Evolutionary conservation across 768 basidiomycete species (phyloP).

Genomic region (Pleurotus eryngii): DNA sequence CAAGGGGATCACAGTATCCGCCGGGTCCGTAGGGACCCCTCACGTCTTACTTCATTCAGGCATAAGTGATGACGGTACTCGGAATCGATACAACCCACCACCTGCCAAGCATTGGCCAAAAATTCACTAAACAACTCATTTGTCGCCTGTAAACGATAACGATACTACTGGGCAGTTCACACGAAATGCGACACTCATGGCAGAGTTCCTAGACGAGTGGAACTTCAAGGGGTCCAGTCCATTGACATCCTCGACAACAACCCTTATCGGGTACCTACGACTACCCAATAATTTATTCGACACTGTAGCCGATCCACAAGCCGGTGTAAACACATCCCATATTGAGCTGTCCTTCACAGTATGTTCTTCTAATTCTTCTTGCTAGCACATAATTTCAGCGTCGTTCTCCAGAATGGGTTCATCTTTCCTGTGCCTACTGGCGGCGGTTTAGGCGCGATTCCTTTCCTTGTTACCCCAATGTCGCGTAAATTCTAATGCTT

Average conservation of each 20-base stretch:
- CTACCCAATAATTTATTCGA: constrained; percentile 11
- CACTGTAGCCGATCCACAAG: constrained; percentile 16
- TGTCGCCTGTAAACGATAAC: constrained; percentile 17
- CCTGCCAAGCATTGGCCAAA: constrained; percentile 33
- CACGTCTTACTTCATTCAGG: constrained; percentile 22
- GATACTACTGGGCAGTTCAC: constrained; percentile 23
- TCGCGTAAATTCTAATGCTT: constrained; percentile 22
- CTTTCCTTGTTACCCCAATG: constrained; percentile 28
- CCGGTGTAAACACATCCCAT: constrained; percentile 19
- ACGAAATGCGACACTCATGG: constrained; percentile 19
- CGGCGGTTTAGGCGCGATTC: constrained; percentile 24
- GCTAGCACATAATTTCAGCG: neutral
- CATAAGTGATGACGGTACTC: constrained; percentile 17
- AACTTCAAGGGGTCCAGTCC: constrained; percentile 16
- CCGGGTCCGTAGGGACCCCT: constrained; percentile 28
- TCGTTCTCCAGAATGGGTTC: constrained; percentile 4
- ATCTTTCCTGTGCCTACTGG: constrained; percentile 15
- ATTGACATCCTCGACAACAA: constrained; percentile 14
- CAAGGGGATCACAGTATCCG: constrained; percentile 37
- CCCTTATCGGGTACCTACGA: constrained; percentile 17
- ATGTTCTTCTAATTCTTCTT: neutral
- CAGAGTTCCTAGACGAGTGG: constrained; percentile 25
- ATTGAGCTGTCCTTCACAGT: constrained; percentile 19
- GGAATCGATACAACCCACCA: constrained; percentile 30
- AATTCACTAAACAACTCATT: constrained; percentile 29